phyloP scores from a whole-genome alignment of 768 basidiomycete genomes.

The Termitomyces sp. region DNA sequence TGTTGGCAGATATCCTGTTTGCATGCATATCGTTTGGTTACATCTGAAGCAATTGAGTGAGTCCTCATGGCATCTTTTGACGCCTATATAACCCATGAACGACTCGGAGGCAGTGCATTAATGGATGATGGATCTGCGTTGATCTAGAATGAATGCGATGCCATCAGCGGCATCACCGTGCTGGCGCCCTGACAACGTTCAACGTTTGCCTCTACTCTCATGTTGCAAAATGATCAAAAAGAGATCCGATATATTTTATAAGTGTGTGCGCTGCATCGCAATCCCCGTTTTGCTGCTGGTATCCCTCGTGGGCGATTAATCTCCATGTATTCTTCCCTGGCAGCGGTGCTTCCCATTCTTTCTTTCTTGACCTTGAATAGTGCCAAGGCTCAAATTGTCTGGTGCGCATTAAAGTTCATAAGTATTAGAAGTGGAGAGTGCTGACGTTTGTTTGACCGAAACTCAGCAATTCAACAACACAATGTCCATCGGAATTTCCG shows the following conservation, averaged over 20 bases:
- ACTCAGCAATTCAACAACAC: slow-evolving; percentile 38
- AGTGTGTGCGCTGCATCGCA: neutral
- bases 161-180: neutral
- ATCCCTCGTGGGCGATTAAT: neutral
- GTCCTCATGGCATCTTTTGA: too few species aligned
- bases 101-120: too few species aligned
- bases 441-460: neutral
- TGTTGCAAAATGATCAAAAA: slow-evolving; percentile 11
- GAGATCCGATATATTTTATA: slow-evolving; percentile 7
- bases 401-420: neutral
- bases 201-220: neutral
- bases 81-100: too few species aligned
- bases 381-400: neutral
- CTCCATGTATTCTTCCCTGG: slow-evolving; percentile 10
- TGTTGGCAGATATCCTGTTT: neutral
- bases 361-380: slow-evolving; percentile 5
- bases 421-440: neutral
- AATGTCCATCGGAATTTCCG: slow-evolving; percentile 41
- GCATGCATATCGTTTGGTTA: too few species aligned
- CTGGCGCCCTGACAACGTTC: slow-evolving; percentile 4
- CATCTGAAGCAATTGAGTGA: too few species aligned
- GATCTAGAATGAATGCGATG: too few species aligned
- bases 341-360: slow-evolving; percentile 10
- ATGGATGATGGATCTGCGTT: too few species aligned
- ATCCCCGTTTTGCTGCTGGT: neutral